Conservation (phyloP, 73 alveolate genomes). For the Uronychia binucleata region DNA sequence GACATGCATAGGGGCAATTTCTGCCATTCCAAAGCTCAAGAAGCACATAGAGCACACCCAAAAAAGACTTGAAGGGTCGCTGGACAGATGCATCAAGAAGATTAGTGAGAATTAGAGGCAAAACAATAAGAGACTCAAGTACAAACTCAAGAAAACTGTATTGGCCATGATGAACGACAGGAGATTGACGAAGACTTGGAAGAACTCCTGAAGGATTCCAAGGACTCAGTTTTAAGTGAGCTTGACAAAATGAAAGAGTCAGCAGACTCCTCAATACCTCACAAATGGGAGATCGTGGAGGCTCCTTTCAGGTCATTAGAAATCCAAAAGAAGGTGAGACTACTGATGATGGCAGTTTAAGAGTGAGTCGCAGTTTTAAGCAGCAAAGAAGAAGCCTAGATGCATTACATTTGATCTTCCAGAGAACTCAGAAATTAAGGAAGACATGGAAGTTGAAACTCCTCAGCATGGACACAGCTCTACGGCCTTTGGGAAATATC, state of each 20-base stretch:
- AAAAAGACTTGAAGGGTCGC: not conserved
- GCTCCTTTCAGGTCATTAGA: too few relatives aligned
- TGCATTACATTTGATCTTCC: too few relatives aligned
- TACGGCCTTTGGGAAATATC: slow-evolving; percentile 64
- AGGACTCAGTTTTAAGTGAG: not conserved
- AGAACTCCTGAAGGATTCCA: not conserved
- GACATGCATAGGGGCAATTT: too few relatives aligned
- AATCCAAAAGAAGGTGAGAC: too few relatives aligned
- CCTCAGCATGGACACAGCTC: slow-evolving; percentile 82
- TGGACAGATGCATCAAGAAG: not conserved
- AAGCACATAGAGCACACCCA: not conserved
- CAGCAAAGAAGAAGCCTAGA: too few relatives aligned
- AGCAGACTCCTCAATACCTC: not conserved
- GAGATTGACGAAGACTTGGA: not conserved
- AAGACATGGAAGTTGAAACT: too few relatives aligned
- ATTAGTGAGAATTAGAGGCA: not conserved
- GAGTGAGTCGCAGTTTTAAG: too few relatives aligned
- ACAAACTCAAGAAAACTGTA: not conserved
- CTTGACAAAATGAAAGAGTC: not conserved
- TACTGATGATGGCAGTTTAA: too few relatives aligned
- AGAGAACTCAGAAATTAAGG: too few relatives aligned
- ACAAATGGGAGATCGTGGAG: not conserved
- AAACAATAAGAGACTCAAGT: not conserved
- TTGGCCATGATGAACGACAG: not conserved
- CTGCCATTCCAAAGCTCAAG: not conserved